Base-by-base conservation (phyloP, 1,284 basidiomycete species). In the Leccinum subrobustum region DNA sequence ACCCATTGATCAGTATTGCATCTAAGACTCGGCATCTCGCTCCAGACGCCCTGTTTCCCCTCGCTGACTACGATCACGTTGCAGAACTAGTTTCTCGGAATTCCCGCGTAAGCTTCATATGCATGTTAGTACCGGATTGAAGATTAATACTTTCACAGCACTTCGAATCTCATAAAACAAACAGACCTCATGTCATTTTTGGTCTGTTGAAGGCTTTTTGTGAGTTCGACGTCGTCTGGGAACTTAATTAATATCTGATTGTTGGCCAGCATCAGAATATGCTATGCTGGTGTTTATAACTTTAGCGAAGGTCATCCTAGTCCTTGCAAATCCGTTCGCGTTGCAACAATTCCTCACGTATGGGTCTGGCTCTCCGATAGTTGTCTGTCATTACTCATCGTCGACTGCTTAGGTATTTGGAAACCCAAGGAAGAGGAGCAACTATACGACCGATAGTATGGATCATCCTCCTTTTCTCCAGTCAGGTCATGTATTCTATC, bases 51-150 rank as follows among this genome's bases (percentile, higher is more conserved):
- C 73, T 86, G 12, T 86, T 85, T 56, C 82, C 86, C 0, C 69
- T 88, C 9, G 80, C 83, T 2, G 87, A 89, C 68, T 83, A 82
- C 60, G 87, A 90, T 66, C 61, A 71, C 42, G 71, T 79, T 7
- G 65, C 68, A 33, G 67, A 75, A 60, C 66, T 83, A 9, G 76
- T 70, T 52, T 65, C 67, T 20, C 68, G 68, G 31, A 77, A 75
- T 57, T 79, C 81, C 65, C 71, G 70, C 62, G 81, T 79, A 62
- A 54, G 74, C 61, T 16, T 23, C 33, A 6, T 18, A 11, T 4
- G 8, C 4, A 18, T 60, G 20, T 14, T 37, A 33, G 29, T 31
- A 29, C 20, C 18, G n/a, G 20, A 57, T 35, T 55, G 9, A 56
- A 3, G 25, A 6, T 1, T 44, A 0, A 48, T 8, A 18, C 23